Evolutionary conservation across 1,284 basidiomycete species (phyloP).

Genomic region (Lignosus rhinocerotis): DNA sequence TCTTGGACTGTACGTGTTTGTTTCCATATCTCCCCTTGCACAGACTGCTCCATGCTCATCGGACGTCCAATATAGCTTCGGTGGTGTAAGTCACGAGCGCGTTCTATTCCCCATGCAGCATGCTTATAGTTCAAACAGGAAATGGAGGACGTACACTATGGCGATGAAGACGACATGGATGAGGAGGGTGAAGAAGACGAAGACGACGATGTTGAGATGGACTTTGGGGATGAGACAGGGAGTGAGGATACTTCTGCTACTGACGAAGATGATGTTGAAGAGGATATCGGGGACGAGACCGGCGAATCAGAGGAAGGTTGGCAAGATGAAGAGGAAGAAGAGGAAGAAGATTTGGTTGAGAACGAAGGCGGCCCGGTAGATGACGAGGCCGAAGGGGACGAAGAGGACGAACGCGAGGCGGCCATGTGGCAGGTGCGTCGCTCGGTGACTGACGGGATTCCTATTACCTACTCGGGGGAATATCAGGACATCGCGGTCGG

Average conservation of each 20-base stretch:
- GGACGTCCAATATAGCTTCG: slow-evolving; percentile 52
- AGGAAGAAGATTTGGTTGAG: slow-evolving; percentile 57
- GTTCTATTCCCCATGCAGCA: neutral
- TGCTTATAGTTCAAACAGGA: slow-evolving; percentile 48
- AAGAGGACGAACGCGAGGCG: slow-evolving; percentile 47
- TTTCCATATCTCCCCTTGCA: neutral
- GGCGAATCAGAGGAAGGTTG: slow-evolving; percentile 66
- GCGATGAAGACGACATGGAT: slow-evolving; percentile 77
- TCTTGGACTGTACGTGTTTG: slow-evolving; percentile 81
- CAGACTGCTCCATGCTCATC: neutral
- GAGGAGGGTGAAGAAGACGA: slow-evolving; percentile 75
- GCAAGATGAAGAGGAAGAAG: slow-evolving; percentile 67
- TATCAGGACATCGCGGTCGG: slow-evolving; percentile 53
- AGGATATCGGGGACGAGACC: slow-evolving; percentile 59
- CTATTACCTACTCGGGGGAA: neutral
- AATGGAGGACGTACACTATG: slow-evolving; percentile 75
- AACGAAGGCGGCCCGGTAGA: slow-evolving; percentile 57
- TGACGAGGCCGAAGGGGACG: slow-evolving; percentile 46
- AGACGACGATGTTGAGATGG: slow-evolving; percentile 86
- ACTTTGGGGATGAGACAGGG: slow-evolving; percentile 78
- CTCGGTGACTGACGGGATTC: neutral
- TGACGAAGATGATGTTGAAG: slow-evolving; percentile 66
- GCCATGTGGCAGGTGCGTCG: slow-evolving; percentile 74
- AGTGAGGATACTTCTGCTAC: slow-evolving; percentile 77
- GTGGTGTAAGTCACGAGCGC: slow-evolving; percentile 63